These are phyloP conservation scores for Fusarium bulbicola DNA, from an alignment of 2,329 filamentous ascomycete species.

Conservation along the genomic window DNA sequence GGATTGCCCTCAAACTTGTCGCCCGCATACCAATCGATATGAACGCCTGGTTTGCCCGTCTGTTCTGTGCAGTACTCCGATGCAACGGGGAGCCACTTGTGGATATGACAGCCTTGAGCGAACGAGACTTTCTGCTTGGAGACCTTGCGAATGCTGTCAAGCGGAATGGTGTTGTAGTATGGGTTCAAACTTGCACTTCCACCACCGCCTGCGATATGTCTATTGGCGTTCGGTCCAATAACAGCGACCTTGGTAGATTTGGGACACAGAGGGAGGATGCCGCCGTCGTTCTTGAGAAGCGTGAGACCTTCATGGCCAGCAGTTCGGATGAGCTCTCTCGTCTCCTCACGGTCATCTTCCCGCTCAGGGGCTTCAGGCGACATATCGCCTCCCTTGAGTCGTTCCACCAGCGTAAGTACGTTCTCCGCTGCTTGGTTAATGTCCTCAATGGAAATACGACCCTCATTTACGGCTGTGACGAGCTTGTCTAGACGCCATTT, in stretches of 20 bases:
- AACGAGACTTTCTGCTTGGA: constrained; percentile 66
- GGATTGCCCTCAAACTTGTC: constrained; percentile 69
- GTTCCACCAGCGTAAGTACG: constrained; percentile 67
- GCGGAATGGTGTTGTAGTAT: constrained; percentile 72
- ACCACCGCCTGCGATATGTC: constrained; percentile 73
- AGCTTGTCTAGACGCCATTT: constrained; percentile 68
- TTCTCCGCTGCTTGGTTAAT: constrained; percentile 69
- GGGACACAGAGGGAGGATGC: constrained; percentile 65
- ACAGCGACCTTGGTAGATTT: constrained; percentile 68
- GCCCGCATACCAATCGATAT: constrained; percentile 71
- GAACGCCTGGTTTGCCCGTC: constrained; percentile 67
- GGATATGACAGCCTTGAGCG: constrained; percentile 50
- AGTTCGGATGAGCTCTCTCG: constrained; percentile 66
- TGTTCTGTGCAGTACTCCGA: constrained; percentile 41
- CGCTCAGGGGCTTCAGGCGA: constrained; percentile 65
- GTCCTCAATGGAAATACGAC: constrained; percentile 56
- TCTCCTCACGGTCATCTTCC: constrained; percentile 66
- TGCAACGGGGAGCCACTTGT: constrained; percentile 43
- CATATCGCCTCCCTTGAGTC: constrained; percentile 69
- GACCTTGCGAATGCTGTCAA: constrained; percentile 65
- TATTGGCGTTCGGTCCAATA: constrained; percentile 73
- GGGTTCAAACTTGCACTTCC: constrained; percentile 75
- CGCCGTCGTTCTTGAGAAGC: constrained; percentile 69
- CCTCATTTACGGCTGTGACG: constrained; percentile 60
- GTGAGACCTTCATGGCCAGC: constrained; percentile 71